Conservation (phyloP, 495 filamentous ascomycete species). For the Barbatosphaeria neglecta region DNA sequence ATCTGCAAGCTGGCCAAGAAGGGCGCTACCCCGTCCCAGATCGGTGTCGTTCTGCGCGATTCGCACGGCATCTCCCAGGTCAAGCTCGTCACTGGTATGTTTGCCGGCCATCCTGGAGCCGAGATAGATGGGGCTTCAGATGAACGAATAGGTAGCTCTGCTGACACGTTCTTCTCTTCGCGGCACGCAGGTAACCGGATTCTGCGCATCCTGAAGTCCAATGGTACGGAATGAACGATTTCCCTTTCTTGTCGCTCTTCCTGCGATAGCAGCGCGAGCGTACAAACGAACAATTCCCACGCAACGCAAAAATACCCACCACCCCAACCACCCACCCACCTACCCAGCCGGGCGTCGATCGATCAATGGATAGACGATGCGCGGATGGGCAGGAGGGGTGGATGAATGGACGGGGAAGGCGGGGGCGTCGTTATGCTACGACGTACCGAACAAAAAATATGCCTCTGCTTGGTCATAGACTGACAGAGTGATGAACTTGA, state of each 20-base stretch:
- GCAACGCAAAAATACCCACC: no score
- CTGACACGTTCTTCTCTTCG: conserved; percentile 9
- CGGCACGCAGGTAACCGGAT: conserved; percentile 83
- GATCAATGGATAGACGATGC: no score
- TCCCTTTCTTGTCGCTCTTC: no score
- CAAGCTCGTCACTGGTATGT: conserved; percentile 88
- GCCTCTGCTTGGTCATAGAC: conserved; percentile 95
- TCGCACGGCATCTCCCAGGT: conserved; percentile 95
- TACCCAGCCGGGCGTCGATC: no score
- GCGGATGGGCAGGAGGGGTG: no score
- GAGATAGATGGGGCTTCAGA: background rate
- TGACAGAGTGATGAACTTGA: conserved; percentile 77
- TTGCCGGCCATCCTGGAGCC: no score
- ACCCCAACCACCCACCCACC: no score
- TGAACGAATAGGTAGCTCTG: conserved; percentile 1
- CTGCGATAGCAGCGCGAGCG: no score
- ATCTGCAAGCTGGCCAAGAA: conserved; percentile 98
- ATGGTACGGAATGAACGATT: conserved; percentile 23
- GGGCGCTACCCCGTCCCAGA: conserved; percentile 94
- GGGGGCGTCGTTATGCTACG: no score
- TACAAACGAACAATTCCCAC: no score
- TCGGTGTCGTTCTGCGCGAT: conserved; percentile 96
- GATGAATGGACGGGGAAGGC: conserved; percentile 6
- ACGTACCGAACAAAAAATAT: conserved; percentile 12
- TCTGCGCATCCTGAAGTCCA: conserved; percentile 91